Base-by-base conservation (phyloP, 768 basidiomycete species). In the Chlorophyllum brunneum region DNA sequence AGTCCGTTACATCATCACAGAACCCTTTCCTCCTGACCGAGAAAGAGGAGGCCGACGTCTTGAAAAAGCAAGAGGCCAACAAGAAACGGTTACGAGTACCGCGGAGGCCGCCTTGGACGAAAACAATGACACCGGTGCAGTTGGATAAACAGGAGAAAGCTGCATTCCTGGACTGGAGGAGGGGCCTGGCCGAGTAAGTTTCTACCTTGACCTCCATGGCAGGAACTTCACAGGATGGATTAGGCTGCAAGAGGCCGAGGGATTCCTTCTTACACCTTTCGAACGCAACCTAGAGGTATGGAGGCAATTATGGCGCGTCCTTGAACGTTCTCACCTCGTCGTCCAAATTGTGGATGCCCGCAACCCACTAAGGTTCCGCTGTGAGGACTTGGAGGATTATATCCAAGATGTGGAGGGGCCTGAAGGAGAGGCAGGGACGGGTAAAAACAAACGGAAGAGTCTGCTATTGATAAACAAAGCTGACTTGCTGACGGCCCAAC, bases 231-330 rank as follows among this genome's bases (percentile, higher is more conserved):
- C 55, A 27, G 15, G 6, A 42, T 24, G 7, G 8, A 23, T 30
- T n/a, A 97, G 94, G 52, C 73, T 98, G 10, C 92, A 95, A 64
- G 93, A 97, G 61, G 75, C 80, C 55, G 88, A 95, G 51, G 80
- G 83, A 34, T 81, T 98, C 24, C 78, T 98, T n/a, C 75, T 98
- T 1, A 95, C 95, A 0, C 95, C 94, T 4, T 99, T 97, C 62
- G 97, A 99, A 65, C 87, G 94, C 43, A 99, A 98, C 63, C 70
- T 99, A 27, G 95, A 98, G 74, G 97, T 99, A 10, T 98, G 97
- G 95, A 77, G 97, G 37, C 97, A 99, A 63, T 79, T 99, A 6
- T 99, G 97, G 97, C 79, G 97, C 46, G 97, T 98, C 1, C 70
- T 97, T 7, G 97, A 99, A 70, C 82, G 94, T 18, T 97, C 95